These are phyloP conservation scores for Scheffersomyces quercinus DNA, from an alignment of 1,139 yeast species.

Conservation along the genomic window DNA sequence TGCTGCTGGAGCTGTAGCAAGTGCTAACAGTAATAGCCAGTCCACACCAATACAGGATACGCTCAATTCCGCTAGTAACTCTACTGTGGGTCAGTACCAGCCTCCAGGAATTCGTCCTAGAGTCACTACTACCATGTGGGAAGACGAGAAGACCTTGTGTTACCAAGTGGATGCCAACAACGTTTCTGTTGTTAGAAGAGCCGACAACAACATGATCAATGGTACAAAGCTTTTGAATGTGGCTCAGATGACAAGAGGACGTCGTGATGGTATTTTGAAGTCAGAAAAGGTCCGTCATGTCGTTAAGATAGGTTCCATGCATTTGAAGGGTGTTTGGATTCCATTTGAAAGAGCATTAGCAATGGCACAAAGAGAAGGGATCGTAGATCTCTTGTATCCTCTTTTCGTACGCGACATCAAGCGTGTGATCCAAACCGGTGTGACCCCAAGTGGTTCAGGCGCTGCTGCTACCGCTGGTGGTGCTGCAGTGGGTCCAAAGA, in stretches of 20 bases:
- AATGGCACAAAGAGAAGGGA: slow-evolving; percentile 88
- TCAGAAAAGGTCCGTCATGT: slow-evolving; percentile 88
- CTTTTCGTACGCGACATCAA: slow-evolving; percentile 86
- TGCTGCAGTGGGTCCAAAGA: slow-evolving; percentile 11
- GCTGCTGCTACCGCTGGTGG: slow-evolving; percentile 12
- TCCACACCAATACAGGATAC: slow-evolving; percentile 15
- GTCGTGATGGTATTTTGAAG: slow-evolving; percentile 90
- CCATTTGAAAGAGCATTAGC: slow-evolving; percentile 92
- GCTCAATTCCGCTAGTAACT: slow-evolving; percentile 20
- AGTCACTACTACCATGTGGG: slow-evolving; percentile 96
- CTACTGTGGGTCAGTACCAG: slow-evolving; percentile 49
- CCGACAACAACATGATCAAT: slow-evolving; percentile 90
- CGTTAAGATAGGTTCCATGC: slow-evolving; percentile 96
- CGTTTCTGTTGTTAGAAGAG: slow-evolving; percentile 88
- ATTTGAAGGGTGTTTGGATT: slow-evolving; percentile 96
- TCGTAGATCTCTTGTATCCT: slow-evolving; percentile 83
- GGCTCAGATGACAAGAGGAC: slow-evolving; percentile 94
- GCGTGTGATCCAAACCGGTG: slow-evolving; percentile 59
- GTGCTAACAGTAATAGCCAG: slow-evolving; percentile 10
- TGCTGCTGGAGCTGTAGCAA: slow-evolving; percentile 9
- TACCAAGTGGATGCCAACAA: slow-evolving; percentile 95
- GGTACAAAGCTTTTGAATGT: slow-evolving; percentile 92
- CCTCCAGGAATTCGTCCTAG: slow-evolving; percentile 70
- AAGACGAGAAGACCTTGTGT: slow-evolving; percentile 90
- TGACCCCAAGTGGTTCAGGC: slow-evolving; percentile 32